Evolutionary conservation across 1,284 basidiomycete genomes (phyloP), one percentile per base, ranked within the genome.

Genomic region (Paramarasmius palmivorus): DNA sequence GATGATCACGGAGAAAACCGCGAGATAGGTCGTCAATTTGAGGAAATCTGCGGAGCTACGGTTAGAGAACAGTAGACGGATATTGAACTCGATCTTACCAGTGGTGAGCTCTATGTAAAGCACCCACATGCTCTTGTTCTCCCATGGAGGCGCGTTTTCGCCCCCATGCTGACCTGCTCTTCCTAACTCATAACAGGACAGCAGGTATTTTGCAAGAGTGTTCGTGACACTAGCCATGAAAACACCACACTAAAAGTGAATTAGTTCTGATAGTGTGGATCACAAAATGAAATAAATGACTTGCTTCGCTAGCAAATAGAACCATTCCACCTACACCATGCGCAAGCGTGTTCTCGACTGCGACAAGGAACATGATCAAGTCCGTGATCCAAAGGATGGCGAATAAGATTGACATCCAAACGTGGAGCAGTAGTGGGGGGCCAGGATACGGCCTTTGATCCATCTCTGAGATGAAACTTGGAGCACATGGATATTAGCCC

Each of bases 91-190:
- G 14, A 17, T 63, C 75, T 51, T 61, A 93, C 93, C 93, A 47
- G 94, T 95, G n/a, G 81, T 78, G 40, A 98, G 75, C 63, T 98
- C 96, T 59, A 98, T 86, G 66, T 97, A 98, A 74, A 98, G 96
- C 14, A 93, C 77, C 76, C 88, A 96, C 86, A 98, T 96, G 74
- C 92, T 95, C 78, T 99, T 99, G 65, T 92, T 88, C 70, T 99
- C 95, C 97, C 96, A 99, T 45, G 88, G 84, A 54, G 93, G 92
- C 0, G 93, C 93, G 66, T 91, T 91, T 63, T 89, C 92, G 29
- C 92, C 87, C 20, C 93, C 93, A 54, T 88, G 75, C 47, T 75
- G 73, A 49, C 82, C 80, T 2, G 93, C 92, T 37, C 92, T 80
- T 23, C 90, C 79, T 38, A 93, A 73, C 65, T 98, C 97, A 59